phyloP scores from a whole-genome alignment of 2,329 filamentous ascomycete genomes.

The Fusarium buxicola region DNA sequence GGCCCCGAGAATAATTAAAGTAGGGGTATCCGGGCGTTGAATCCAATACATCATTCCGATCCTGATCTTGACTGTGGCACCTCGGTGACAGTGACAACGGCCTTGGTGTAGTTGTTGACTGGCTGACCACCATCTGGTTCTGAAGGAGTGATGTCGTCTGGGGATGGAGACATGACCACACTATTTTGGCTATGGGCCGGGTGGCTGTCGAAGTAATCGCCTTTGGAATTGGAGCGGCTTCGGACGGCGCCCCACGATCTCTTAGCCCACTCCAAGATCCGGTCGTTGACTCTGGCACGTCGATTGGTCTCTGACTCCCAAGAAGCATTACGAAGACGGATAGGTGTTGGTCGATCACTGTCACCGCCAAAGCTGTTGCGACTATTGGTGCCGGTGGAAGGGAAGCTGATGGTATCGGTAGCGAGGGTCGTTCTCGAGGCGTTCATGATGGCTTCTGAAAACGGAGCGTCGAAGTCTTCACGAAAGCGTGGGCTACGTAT shows the following conservation, averaged over 20 bases:
- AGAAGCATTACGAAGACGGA: conserved; percentile 44
- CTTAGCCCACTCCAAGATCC: conserved; percentile 51
- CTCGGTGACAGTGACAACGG: conserved; percentile 31
- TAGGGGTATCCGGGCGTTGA: conserved; percentile 4
- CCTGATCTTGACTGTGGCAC: conserved; percentile 26
- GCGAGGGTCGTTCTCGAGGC: conserved; percentile 46
- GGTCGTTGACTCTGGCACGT: conserved; percentile 49
- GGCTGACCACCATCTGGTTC: conserved; percentile 26
- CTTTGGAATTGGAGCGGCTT: conserved; percentile 41
- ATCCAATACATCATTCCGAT: conserved; percentile 20
- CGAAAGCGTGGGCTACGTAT: conserved; percentile 51
- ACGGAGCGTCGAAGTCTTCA: conserved; percentile 55
- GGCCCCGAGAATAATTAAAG: conserved; percentile 22
- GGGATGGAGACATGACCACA: conserved; percentile 28
- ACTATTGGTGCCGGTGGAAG: conserved; percentile 36
- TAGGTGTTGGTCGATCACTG: conserved; percentile 32
- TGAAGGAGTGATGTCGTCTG: conserved; percentile 30
- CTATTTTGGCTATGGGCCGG: conserved; percentile 33
- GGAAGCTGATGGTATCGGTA: conserved; percentile 44
- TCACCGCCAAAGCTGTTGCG: conserved; percentile 47
- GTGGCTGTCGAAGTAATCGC: conserved; percentile 37
- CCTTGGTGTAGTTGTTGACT: conserved; percentile 19
- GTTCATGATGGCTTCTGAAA: conserved; percentile 52
- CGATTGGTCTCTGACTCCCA: conserved; percentile 46
- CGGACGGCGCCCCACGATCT: conserved; percentile 47